Percentiles rank a stretch among this genome's conserved stretches.
Conservation (phyloP, 208 protist genomes). For the Naegleria lovaniensis region DNA sequence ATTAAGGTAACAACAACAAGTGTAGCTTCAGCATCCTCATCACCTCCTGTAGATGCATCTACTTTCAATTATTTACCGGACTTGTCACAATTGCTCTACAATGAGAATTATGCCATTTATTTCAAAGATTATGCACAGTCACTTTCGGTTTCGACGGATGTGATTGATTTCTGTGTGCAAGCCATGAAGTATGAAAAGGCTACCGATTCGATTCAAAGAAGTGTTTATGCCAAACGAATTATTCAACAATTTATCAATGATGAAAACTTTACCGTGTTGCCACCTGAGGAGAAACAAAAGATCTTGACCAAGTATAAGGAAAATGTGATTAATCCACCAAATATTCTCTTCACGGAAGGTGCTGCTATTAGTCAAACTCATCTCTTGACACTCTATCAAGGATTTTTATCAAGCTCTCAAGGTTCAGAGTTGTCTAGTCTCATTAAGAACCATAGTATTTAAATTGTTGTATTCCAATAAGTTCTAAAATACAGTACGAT, state of each 20-base stretch:
- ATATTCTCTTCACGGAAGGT: not conserved
- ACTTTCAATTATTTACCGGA: not conserved
- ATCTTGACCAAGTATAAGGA: not conserved
- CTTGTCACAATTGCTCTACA: not conserved
- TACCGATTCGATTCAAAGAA: not conserved
- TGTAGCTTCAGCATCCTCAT: not conserved
- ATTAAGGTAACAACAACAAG: not conserved
- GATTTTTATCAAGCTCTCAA: not conserved
- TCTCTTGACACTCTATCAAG: not conserved
- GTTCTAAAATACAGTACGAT: too few species aligned
- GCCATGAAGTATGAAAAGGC: not conserved
- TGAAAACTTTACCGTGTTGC: not conserved
- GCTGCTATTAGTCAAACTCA: not conserved
- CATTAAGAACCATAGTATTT: not conserved
- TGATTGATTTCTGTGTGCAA: not conserved
- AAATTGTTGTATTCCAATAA: not conserved
- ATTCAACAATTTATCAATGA: not conserved
- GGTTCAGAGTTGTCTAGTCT: not conserved
- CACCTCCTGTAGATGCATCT: too few species aligned
- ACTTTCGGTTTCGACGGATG: not conserved
- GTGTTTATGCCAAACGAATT: not conserved
- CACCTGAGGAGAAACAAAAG: not conserved
- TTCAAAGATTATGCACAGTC: not conserved
- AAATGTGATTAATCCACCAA: not conserved
- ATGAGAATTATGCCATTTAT: not conserved